These are phyloP conservation scores for Auriscalpium vulgare DNA, from an alignment of 768 basidiomycete genomes.

Conservation along the genomic window DNA sequence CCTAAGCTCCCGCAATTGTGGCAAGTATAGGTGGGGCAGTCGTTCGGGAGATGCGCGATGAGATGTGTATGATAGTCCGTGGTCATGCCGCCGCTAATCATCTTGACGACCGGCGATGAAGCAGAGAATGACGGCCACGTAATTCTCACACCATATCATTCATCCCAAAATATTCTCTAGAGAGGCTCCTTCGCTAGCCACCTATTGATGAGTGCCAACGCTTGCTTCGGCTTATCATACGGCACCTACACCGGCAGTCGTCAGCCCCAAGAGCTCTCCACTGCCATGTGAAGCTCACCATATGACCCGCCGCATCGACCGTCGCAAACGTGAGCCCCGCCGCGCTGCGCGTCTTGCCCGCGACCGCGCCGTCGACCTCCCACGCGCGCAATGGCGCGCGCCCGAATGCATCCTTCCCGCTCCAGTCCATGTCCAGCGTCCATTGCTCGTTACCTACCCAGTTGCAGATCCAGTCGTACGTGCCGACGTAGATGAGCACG, in stretches of 20 bases:
- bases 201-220: slow-evolving; percentile 39
- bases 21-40: too few species aligned
- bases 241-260: slow-evolving; percentile 35
- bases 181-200: slow-evolving; percentile 32
- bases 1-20: too few species aligned
- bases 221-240: slow-evolving; percentile 53
- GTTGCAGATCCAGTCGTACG: slow-evolving; percentile 52
- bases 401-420: slow-evolving; percentile 40
- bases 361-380: slow-evolving; percentile 43
- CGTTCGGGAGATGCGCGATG: too few species aligned
- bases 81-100: too few species aligned
- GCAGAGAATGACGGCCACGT: too few species aligned
- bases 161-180: neutral
- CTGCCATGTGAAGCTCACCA: slow-evolving; percentile 37
- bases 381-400: slow-evolving; percentile 40
- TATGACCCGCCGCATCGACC: slow-evolving; percentile 64
- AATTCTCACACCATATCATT: too few species aligned
- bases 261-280: neutral
- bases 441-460: slow-evolving; percentile 58
- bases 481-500: slow-evolving; percentile 49
- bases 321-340: slow-evolving; percentile 56
- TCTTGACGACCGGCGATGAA: too few species aligned
- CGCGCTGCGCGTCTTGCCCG: slow-evolving; percentile 45
- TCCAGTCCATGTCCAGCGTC: slow-evolving; percentile 55
- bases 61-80: too few species aligned